Base-by-base conservation (phyloP, 805 yeast species). In the Candida morakotiae region DNA sequence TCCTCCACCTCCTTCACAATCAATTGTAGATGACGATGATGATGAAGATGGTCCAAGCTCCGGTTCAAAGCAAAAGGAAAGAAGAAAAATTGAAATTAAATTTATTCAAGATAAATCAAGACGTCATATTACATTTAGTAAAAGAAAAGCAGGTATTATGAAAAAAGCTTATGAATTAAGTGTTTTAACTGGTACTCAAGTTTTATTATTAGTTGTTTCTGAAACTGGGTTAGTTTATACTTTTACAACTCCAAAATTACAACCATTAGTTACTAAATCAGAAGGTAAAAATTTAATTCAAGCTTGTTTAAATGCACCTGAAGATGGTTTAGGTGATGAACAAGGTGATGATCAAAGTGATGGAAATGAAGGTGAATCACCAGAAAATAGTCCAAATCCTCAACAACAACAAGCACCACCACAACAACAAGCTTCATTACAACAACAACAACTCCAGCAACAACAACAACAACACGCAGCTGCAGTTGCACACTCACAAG, bases 191-290 rank as follows among this genome's bases (percentile, higher is more conserved):
- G 98, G 98, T 40, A 93, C 98, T 22, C 98, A 93, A 64, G 98
- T 93, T 20, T 74, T 93, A 46, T 71, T 93, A 42, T 77, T 93
- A 51, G 98, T 93, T 39, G 98, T 93, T 21, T 83, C 95, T 37
- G 98, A 93, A 63, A 93, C 98, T n/a, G 98, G 98, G 11, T 79
- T 93, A 45, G 98, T 93, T 38, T 93, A 93, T 65, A 93, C 98
- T 15, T 93, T 93, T 62, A 91, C 98, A 40, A 93, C 98, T n/a
- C 98, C 98, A 41, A 93, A 93, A 65, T 79, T 93, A 57, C 98
- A 93, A 67, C 98, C 98, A 7, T 76, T 93, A 51, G 98, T 93
- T 37, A 93, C 98, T 28, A 89, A 91, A 64, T 83, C 94, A 36
- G 98, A 93, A 67, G 98, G 98, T 49, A 89, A 93, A 63, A 89